Evolutionary conservation across 257 asterid species (phyloP), one percentile per base, ranked within the genome.

Genomic region (Solanum corneliomulleri): DNA sequence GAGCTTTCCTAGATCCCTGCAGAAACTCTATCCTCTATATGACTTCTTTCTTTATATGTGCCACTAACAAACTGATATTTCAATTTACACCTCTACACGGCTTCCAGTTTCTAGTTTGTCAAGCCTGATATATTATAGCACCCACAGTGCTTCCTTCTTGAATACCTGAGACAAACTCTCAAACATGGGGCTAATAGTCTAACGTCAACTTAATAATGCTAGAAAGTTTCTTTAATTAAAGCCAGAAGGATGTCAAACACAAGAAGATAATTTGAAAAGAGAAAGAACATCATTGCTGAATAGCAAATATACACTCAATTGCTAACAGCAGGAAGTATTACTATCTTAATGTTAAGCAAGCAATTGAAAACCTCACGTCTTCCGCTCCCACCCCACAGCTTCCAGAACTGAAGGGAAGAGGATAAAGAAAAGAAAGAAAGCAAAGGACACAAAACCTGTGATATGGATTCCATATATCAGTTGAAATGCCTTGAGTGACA

Each of bases 381-480:
- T 77, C 84, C 0, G 9, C 15, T 56, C 15, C 87, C 23, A 37
- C 74, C 52, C 37, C 29, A 33, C 33, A 85, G 39, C 42, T 66
- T 25, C 80, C 39, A 69, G 58, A 25, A 70, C 64, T 39, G 33
- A 15, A 52, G 56, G 14, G 33, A 85, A 62, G 35, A 89, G 42
- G 64, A 58, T 25, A 49, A 78, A 72, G 58, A 80, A 52, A 21
- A 27, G 64, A 18, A 12, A 42, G 72, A 87, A 64, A 64, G 33
- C 85, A 76, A 45, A 87, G 88, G 64, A 83, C 70, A 81, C 49
- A 84, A 75, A 74, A 91, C 96, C 96, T 90, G 66, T 89, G 44
- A 93, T 89, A 87, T 75, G 91, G 89, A 64, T 91, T 89, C 62
- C 76, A 93, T 81, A 75, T 42, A 71, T 72, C 85, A 31, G 87